A percentile compares a stretch with the other conserved stretches of the same genome.
These are phyloP conservation scores for Globisporangium abappressorium DNA, from an alignment of 352 stramenopile species.

Conservation along the genomic window DNA sequence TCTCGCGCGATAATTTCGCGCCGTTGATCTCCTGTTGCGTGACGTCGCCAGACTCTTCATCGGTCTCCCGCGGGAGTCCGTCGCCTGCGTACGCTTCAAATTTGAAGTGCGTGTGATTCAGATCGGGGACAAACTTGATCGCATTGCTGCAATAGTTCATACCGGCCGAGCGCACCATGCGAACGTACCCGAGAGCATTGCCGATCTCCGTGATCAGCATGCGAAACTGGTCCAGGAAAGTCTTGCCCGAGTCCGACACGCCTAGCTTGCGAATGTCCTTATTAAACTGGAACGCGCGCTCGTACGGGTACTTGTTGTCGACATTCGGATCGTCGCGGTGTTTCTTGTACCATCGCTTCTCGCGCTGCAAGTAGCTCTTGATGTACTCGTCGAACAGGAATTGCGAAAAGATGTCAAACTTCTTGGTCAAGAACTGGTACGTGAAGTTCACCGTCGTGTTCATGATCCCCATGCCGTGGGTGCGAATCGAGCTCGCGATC, in stretches of 20 bases:
- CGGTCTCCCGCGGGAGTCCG: constrained; percentile 50
- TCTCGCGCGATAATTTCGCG: constrained; percentile 76
- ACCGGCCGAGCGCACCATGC: constrained; percentile 90
- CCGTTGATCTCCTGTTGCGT: constrained; percentile 43
- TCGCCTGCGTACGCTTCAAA: constrained; percentile 73
- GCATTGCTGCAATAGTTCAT: constrained; percentile 93
- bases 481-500: constrained; percentile 88
- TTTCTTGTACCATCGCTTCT: constrained; percentile 93
- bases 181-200: constrained; percentile 92
- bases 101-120: constrained; percentile 86
- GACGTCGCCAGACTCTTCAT: constrained; percentile 53
- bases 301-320: constrained; percentile 93
- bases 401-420: constrained; percentile 89
- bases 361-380: constrained; percentile 90
- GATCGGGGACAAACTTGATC: constrained; percentile 90
- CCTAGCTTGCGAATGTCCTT: constrained; percentile 88
- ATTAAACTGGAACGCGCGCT: constrained; percentile 90
- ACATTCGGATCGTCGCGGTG: constrained; percentile 86
- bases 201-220: constrained; percentile 92
- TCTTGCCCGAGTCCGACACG: constrained; percentile 83
- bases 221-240: constrained; percentile 90
- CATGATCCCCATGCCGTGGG: constrained; percentile 95
- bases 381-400: constrained; percentile 95
- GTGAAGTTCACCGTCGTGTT: constrained; percentile 96
- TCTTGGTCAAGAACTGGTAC: constrained; percentile 93